Evolutionary conservation across 495 filamentous ascomycete genomes (phyloP), one percentile per base, ranked within the genome.

Genomic region (Rusavskia elegans): DNA sequence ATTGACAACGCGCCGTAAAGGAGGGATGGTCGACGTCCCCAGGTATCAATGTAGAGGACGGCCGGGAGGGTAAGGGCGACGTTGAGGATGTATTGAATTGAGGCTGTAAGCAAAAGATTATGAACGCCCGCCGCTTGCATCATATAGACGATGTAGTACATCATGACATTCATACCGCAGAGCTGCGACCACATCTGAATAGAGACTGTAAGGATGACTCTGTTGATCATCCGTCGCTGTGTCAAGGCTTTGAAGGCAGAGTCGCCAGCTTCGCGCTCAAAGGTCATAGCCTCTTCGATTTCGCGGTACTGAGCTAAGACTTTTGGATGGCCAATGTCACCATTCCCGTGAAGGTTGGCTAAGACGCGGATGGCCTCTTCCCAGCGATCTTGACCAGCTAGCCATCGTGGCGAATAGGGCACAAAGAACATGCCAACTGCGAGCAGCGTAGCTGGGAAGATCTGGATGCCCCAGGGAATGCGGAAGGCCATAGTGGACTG

Each of bases 71-170:
- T 84, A 51, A 85, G 60, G 29, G 68, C 70, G 1, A 85, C 80
- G 64, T 85, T 85, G 64, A 88, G 77, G 50, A 86, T 76, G 60
- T 87, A 88, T 56, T 87, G 83, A 45, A 88, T 81, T 0, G 80
- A 82, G 5, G 84, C 75, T 1, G 81, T 82, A 23, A 83, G 68
- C 11, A 87, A 73, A 3, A 80, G 76, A 5, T 80, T 74, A 30
- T 70, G 68, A 45, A 82, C 77, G 49, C 76, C 73, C 2, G 79
- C 78, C 20, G 68, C 58, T 63, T 79, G 70, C 78, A 88, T 84
- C 61, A 87, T 82, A 60, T 86, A 81, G 13, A 80, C 77, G 48
- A 83, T 82, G 58, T 83, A 87, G 66, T 81, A 80, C 73, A 75
- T 75, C 79, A 85, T 84, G 50, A 84, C 75, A 58, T 88, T 88